Evolutionary conservation across 2,329 filamentous ascomycete species (phyloP).

Genomic region (Claviceps purpurea): DNA sequence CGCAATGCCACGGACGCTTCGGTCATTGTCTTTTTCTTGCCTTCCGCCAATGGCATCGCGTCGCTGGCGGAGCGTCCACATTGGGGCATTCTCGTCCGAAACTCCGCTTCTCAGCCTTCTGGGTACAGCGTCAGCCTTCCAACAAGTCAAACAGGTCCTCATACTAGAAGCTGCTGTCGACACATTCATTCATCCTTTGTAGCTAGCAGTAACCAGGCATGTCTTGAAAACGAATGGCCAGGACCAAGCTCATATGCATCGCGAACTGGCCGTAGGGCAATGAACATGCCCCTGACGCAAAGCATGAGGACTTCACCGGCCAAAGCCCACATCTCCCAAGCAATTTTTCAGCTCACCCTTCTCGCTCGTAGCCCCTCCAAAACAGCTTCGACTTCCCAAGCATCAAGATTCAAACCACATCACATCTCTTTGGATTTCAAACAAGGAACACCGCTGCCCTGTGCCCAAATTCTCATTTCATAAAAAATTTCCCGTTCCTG

Average conservation of each 20-base stretch:
- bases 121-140: too few relatives aligned
- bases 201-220: too few relatives aligned
- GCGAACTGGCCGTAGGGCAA: too few relatives aligned
- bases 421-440: neutral
- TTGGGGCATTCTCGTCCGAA: neutral
- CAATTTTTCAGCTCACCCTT: neutral
- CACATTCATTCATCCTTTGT: too few relatives aligned
- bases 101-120: neutral
- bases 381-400: neutral
- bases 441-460: neutral
- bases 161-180: too few relatives aligned
- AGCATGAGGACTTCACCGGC: too few relatives aligned
- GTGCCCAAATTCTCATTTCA: neutral
- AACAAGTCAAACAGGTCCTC: too few relatives aligned
- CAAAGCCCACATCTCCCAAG: neutral
- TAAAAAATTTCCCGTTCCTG: neutral
- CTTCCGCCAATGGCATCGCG: too few relatives aligned
- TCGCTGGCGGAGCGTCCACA: neutral
- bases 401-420: neutral
- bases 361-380: neutral
- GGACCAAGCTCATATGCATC: too few relatives aligned
- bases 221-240: too few relatives aligned
- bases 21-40: too few relatives aligned
- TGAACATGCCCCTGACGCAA: neutral
- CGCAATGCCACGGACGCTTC: too few relatives aligned